Evolutionary conservation across 495 filamentous ascomycete species (phyloP).

Genomic region (Cryomyces antarcticus): DNA sequence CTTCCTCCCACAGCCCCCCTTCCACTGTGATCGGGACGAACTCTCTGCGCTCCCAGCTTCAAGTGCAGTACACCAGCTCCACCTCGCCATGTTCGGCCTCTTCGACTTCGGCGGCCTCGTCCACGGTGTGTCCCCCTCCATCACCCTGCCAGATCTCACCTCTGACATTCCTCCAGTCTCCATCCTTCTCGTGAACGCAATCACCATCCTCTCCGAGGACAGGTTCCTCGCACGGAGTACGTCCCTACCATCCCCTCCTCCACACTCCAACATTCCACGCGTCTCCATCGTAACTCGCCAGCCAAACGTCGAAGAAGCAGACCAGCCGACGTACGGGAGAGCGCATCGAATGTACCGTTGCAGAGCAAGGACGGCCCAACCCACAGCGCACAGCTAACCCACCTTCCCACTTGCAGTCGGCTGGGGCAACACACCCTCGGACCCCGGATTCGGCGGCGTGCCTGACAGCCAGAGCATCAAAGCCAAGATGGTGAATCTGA

Average conservation of each 20-base stretch:
- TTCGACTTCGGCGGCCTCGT: constrained; percentile 52
- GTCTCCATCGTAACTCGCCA: not conserved
- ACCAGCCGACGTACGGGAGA: too few species aligned
- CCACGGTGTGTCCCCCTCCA: constrained; percentile 32
- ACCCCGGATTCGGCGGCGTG: constrained; percentile 54
- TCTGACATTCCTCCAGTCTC: constrained; percentile 28
- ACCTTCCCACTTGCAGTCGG: constrained; percentile 39
- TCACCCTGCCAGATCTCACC: constrained; percentile 6
- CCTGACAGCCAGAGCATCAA: constrained; percentile 63
- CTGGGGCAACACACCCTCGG: constrained; percentile 44
- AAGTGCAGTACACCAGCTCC: too few species aligned
- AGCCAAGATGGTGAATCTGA: constrained; percentile 69
- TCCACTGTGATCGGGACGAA: too few species aligned
- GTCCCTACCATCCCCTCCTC: constrained; percentile 8
- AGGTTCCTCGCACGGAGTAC: constrained; percentile 88
- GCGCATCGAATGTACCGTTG: too few species aligned
- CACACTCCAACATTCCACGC: not conserved
- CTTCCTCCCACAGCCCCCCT: too few species aligned
- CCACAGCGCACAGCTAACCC: not conserved
- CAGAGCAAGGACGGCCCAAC: too few species aligned
- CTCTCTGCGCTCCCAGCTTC: too few species aligned
- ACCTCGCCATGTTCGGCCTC: too few species aligned
- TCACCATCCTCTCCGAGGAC: constrained; percentile 92
- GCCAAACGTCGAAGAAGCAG: too few species aligned
- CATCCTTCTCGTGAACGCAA: constrained; percentile 78